Conservation (phyloP, 2,329 filamentous ascomycete species). For the Dothistroma pini region DNA sequence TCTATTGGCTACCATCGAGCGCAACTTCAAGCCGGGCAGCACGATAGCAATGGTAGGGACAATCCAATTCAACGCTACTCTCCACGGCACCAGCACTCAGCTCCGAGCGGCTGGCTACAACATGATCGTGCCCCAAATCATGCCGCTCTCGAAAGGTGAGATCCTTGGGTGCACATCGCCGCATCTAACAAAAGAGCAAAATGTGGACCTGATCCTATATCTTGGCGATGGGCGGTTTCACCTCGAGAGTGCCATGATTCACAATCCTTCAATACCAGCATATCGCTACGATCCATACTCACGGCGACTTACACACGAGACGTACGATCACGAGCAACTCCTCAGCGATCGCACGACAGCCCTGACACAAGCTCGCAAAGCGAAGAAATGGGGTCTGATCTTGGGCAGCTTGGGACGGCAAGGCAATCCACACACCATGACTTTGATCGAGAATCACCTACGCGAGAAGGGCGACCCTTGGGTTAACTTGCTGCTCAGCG, state of each 20-base stretch:
- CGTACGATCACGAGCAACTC: slow-evolving; percentile 89
- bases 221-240: slow-evolving; percentile 92
- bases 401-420: slow-evolving; percentile 88
- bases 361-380: slow-evolving; percentile 69
- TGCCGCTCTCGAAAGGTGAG: slow-evolving; percentile 88
- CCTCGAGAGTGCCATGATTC: slow-evolving; percentile 98
- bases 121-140: slow-evolving; percentile 85
- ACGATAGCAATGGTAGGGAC: slow-evolving; percentile 92
- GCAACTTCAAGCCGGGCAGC: slow-evolving; percentile 81
- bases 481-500: slow-evolving; percentile 81
- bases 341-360: slow-evolving; percentile 74
- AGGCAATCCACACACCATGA: slow-evolving; percentile 90
- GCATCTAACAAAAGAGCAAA: slow-evolving; percentile 51
- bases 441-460: slow-evolving; percentile 76
- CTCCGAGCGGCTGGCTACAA: slow-evolving; percentile 82
- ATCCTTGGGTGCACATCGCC: slow-evolving; percentile 97
- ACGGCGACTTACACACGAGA: slow-evolving; percentile 82
- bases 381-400: slow-evolving; percentile 91
- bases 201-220: slow-evolving; percentile 77
- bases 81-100: slow-evolving; percentile 75
- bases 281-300: slow-evolving; percentile 98
- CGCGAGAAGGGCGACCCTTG: slow-evolving; percentile 69
- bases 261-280: slow-evolving; percentile 84
- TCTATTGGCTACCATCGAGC: slow-evolving; percentile 77
- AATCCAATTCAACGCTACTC: slow-evolving; percentile 97